These are phyloP conservation scores for Candida nemodendra DNA, from an alignment of 805 yeast species.

Conservation along the genomic window DNA sequence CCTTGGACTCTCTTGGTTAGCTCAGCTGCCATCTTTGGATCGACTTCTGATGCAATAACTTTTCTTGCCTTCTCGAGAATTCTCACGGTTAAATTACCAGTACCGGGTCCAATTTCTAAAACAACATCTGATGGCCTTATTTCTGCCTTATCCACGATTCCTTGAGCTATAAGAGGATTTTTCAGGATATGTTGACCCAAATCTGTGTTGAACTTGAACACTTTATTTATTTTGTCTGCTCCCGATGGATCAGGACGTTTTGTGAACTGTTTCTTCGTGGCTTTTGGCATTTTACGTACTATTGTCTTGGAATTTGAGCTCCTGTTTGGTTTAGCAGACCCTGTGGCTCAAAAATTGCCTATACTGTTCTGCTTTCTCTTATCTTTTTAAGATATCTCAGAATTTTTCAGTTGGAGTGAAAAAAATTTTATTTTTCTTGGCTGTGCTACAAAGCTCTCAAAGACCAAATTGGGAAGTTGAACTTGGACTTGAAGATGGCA, in stretches of 20 bases:
- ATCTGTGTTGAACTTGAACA: slow-evolving; percentile 95
- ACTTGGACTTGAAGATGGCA: neutral
- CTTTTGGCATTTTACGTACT: slow-evolving; percentile 51
- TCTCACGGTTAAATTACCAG: slow-evolving; percentile 93
- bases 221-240: slow-evolving; percentile 69
- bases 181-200: slow-evolving; percentile 96
- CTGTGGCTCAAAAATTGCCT: too few relatives aligned
- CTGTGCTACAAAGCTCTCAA: slow-evolving; percentile 6
- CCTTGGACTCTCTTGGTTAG: slow-evolving; percentile 96
- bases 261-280: slow-evolving; percentile 60
- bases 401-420: too few relatives aligned
- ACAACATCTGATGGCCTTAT: slow-evolving; percentile 91
- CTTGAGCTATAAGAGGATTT: slow-evolving; percentile 96
- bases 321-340: too few relatives aligned
- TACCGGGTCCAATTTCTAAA: slow-evolving; percentile 98
- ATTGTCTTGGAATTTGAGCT: too few relatives aligned
- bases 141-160: slow-evolving; percentile 94
- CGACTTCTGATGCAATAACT: slow-evolving; percentile 97
- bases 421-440: slow-evolving; percentile 5
- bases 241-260: slow-evolving; percentile 56
- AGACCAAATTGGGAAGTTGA: neutral
- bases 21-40: slow-evolving; percentile 99
- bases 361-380: too few relatives aligned
- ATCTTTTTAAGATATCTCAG: too few relatives aligned
- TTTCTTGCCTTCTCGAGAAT: slow-evolving; percentile 89